Base-by-base conservation (phyloP, 805 yeast genomes). In the Cyberlindnera maritima region DNA sequence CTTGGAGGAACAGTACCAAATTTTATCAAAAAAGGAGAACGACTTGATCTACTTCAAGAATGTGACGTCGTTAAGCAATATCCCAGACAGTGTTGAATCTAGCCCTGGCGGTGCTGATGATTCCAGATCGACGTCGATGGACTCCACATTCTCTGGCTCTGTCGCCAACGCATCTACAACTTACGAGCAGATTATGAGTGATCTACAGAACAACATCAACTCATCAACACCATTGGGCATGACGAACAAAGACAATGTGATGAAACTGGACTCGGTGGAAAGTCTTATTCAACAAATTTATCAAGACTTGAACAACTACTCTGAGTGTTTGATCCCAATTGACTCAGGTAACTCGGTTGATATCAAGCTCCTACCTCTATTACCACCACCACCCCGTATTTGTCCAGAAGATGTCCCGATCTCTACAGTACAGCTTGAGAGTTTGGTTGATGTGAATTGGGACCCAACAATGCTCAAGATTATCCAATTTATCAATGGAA, bases 381-480 rank as follows among this genome's bases (percentile, higher is more conserved):
- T 85, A 31, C 85, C 86, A 12, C 96, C 92, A 1, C 81, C 90
- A 3, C 84, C 91, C 0, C 79, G 79, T 40, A 69, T 94, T 19
- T 74, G 81, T 41, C 80, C 95, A 0, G 87, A 74, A 57, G 96
- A 92, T 63, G 99, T 94, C 1, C 99, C 99, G 0, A 79, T 91
- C 5, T 80, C 95, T n/a, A 83, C 92, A 0, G 96, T 94, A 1
- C 81, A 82, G 43, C 68, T 94, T 29, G 75, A 76, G 25, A 69
- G 77, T 33, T 71, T 94, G 51, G 83, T 88, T 36, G 99, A 94
- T 64, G 85, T 87, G 9, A 85, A 87, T 58, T 94, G 99, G 97
- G 99, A 94, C 65, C 97, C 97, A 1, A 92, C 98, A 2, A 85
- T 94, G 94, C 72, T 89, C 39, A 84, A 86, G 55, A 87, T 94